Base-by-base conservation (phyloP, 1,284 basidiomycete species). In the Amylostereum chailletii region DNA sequence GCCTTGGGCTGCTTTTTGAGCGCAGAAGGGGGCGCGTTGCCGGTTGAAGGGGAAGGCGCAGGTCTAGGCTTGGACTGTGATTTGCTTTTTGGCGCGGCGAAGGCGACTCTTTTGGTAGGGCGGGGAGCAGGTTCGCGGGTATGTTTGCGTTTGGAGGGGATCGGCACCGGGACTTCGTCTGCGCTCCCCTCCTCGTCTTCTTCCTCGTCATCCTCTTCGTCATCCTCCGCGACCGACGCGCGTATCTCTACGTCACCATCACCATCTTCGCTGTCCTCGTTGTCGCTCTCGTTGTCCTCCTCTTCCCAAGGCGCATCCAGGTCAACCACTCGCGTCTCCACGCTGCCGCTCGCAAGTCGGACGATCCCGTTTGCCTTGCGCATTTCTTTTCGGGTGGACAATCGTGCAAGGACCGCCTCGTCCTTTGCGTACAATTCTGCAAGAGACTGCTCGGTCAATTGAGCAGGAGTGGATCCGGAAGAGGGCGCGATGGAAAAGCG, bases 401-500 rank as follows among this genome's bases (percentile, higher is more conserved):
- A 69, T 41, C 60, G 69, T 33, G 70, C 60, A 51, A 88, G 60
- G 47, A 81, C 64, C 42, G 58, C 55, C 48, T 68, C 68, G 59
- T 82, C 76, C 11, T 62, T 64, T n/a, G 66, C 62, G 57, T 73
- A 71, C 27, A 71, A 51, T 46, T 61, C 63, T 43, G 62, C 53
- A 32, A 67, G 47, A 32, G 59, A 46, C 4, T 26, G n/a, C 26
- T 60, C 32, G 19, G 19, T 19, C 19, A 19, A 19, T 19, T 19
- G 19, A 51, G 60, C 59, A 29, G 51, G 7, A 47, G 53, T 33
- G 53, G 55, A 41, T 46, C 58, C 26, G 45, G 57, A 30, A 0
- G 69, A 60, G 3, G 81, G 76, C 1, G 84, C 81, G 26, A 75
- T 64, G 4, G 87, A 85, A 69, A 88, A 95, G 60, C 89, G 86